phyloP scores from a whole-genome alignment of 2,329 filamentous ascomycete genomes.

The Hawksworthiomyces lignivorus region DNA sequence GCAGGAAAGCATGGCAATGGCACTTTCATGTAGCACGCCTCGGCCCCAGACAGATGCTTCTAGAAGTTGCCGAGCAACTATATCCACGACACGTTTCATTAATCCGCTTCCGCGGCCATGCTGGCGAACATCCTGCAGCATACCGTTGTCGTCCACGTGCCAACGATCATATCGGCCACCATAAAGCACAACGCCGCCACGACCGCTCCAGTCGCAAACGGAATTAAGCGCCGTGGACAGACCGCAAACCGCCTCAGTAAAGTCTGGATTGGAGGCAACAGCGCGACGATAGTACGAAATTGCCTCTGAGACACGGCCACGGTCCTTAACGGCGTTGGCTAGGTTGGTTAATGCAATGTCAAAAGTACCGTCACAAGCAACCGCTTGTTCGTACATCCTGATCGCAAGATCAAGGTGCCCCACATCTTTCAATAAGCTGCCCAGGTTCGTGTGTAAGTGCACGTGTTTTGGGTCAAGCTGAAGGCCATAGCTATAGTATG shows the following conservation, averaged over 20 bases:
- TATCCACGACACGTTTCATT: conserved; percentile 82
- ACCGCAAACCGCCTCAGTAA: conserved; percentile 94
- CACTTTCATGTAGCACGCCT: conserved; percentile 54
- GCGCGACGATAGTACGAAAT: conserved; percentile 88
- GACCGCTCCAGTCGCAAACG: conserved; percentile 87
- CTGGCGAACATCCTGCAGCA: conserved; percentile 65
- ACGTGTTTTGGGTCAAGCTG: conserved; percentile 82
- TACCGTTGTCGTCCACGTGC: conserved; percentile 82
- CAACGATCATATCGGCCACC: conserved; percentile 74
- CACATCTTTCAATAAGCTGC: conserved; percentile 91
- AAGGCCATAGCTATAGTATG: conserved; percentile 93
- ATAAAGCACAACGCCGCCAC: conserved; percentile 75
- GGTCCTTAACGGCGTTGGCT: conserved; percentile 96
- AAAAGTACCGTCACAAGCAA: conserved; percentile 85
- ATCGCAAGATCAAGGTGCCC: conserved; percentile 88
- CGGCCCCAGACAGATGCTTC: conserved; percentile 84
- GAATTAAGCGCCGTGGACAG: conserved; percentile 92
- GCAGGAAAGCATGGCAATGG: conserved; percentile 42
- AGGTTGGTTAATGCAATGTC: conserved; percentile 96
- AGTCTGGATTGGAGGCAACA: conserved; percentile 85
- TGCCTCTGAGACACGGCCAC: conserved; percentile 83
- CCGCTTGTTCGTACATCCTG: conserved; percentile 93
- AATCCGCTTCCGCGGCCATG: conserved; percentile 63
- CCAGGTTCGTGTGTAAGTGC: conserved; percentile 93
- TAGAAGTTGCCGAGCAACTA: conserved; percentile 78